A percentile compares a stretch with the other conserved stretches of the same genome.
Evolutionary conservation across 2,329 filamentous ascomycete species (phyloP).

Genomic region (Colletotrichum paranaense): DNA sequence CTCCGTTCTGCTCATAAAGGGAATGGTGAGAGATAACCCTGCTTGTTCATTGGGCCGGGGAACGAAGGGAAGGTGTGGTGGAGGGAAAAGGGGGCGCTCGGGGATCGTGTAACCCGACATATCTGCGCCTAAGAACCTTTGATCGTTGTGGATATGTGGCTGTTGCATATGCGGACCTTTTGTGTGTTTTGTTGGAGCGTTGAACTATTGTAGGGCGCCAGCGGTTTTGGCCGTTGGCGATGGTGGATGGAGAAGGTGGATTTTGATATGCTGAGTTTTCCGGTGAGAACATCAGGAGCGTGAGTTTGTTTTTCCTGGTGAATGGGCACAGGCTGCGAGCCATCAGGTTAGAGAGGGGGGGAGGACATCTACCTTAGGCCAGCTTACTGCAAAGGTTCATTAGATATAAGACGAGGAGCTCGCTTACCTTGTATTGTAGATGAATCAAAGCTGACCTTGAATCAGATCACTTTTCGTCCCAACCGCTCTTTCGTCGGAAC

Average conservation of each 20-base stretch:
- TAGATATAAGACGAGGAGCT: background rate
- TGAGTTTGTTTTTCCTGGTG: background rate
- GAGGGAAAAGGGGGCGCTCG: background rate
- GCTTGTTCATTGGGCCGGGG: conserved; percentile 4
- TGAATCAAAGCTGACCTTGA: background rate
- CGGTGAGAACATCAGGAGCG: too few species aligned
- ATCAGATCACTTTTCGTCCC: background rate
- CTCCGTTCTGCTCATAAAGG: background rate
- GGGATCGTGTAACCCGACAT: background rate
- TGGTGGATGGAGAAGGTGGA: background rate
- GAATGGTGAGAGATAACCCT: background rate
- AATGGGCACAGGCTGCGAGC: background rate
- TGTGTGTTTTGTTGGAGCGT: background rate
- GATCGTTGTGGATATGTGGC: conserved; percentile 1
- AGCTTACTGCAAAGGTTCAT: background rate
- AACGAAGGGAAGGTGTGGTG: background rate
- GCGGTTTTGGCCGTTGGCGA: background rate
- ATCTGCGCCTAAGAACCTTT: background rate
- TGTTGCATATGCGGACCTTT: background rate
- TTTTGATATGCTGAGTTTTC: background rate
- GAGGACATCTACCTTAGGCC: background rate
- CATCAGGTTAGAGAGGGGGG: background rate
- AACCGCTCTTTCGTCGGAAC: background rate
- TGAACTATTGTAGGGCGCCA: background rate
- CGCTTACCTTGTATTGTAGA: background rate